Evolutionary conservation across 2,329 filamentous ascomycete genomes (phyloP).

Genomic region (Cladosporium sp.): DNA sequence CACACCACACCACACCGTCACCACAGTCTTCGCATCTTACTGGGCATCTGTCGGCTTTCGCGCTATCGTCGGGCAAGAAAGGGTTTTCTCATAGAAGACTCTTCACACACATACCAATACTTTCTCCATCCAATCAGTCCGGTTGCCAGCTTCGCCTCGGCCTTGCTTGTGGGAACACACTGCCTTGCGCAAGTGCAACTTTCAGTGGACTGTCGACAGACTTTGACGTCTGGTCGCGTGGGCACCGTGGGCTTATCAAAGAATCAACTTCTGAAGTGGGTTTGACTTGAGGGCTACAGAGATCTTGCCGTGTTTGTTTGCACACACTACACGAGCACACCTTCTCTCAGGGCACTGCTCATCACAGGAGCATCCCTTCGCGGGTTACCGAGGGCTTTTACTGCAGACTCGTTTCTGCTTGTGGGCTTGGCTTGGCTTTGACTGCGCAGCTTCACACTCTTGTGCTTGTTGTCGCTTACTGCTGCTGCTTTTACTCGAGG

Average conservation of each 20-base stretch:
- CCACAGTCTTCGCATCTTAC: too few relatives aligned
- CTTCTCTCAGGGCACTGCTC: slow-evolving; percentile 9
- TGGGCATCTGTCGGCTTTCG: too few relatives aligned
- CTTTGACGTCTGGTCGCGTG: slow-evolving; percentile 35
- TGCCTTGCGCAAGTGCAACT: slow-evolving; percentile 38
- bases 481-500: slow-evolving; percentile 34
- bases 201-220: slow-evolving; percentile 36
- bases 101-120: not conserved
- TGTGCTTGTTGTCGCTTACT: slow-evolving; percentile 14
- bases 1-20: too few relatives aligned
- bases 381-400: slow-evolving; percentile 33
- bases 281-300: slow-evolving; percentile 31
- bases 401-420: slow-evolving; percentile 25
- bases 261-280: slow-evolving; percentile 21
- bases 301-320: slow-evolving; percentile 14
- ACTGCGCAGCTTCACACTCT: slow-evolving; percentile 6
- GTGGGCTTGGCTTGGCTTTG: slow-evolving; percentile 27
- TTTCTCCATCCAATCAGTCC: slow-evolving; percentile 12
- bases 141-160: slow-evolving; percentile 35
- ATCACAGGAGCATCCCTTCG: slow-evolving; percentile 17
- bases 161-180: slow-evolving; percentile 48
- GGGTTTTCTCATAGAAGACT: too few relatives aligned
- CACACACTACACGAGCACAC: slow-evolving; percentile 17
- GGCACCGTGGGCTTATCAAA: slow-evolving; percentile 21
- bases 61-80: too few relatives aligned